Conservation (phyloP, 768 basidiomycete species). For the Russula earlei region DNA sequence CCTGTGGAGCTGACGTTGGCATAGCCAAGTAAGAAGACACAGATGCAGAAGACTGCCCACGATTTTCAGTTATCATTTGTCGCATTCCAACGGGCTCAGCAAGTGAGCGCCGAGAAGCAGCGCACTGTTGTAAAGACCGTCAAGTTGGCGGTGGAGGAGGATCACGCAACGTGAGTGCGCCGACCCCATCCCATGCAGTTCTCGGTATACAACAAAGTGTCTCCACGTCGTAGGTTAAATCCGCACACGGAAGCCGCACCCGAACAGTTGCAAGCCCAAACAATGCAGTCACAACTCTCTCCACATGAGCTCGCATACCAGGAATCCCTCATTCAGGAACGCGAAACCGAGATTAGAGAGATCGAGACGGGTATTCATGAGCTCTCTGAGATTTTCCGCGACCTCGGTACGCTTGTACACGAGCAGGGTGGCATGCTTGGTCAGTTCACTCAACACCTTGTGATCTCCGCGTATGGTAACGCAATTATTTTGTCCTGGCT, state of each 20-base stretch:
- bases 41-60: slow-evolving; percentile 85
- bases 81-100: slow-evolving; percentile 87
- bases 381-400: slow-evolving; percentile 90
- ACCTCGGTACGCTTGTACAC: slow-evolving; percentile 86
- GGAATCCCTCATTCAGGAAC: slow-evolving; percentile 88
- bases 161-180: slow-evolving; percentile 31
- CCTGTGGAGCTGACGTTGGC: background rate
- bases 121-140: slow-evolving; percentile 82
- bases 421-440: slow-evolving; percentile 95
- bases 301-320: slow-evolving; percentile 93
- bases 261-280: slow-evolving; percentile 59
- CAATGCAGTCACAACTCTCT: slow-evolving; percentile 65
- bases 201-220: no score
- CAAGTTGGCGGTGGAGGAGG: slow-evolving; percentile 75
- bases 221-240: background rate
- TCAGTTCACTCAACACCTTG: slow-evolving; percentile 31
- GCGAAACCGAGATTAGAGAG: slow-evolving; percentile 89
- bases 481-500: background rate
- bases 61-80: slow-evolving; percentile 86
- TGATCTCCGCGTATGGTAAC: background rate
- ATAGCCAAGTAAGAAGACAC: slow-evolving; percentile 72
- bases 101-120: slow-evolving; percentile 83
- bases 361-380: slow-evolving; percentile 97
- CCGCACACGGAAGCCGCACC: slow-evolving; percentile 31
- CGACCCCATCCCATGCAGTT: background rate